Evolutionary conservation across 2,329 filamentous ascomycete genomes (phyloP).

Genomic region (Aspergillus felis): DNA sequence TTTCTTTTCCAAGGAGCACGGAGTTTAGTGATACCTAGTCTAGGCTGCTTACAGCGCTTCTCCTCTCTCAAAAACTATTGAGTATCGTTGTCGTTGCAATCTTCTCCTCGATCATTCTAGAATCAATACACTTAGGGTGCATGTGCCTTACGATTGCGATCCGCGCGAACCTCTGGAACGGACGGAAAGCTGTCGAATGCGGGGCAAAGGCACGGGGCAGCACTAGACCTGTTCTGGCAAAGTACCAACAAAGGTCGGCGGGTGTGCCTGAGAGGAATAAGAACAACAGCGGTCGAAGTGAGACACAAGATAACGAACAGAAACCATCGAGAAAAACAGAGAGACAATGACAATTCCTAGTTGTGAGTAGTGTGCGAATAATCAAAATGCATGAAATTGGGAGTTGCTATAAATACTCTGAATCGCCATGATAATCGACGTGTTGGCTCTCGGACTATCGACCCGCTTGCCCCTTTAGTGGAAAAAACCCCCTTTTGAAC

Average conservation of each 20-base stretch:
- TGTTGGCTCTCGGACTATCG: conserved; percentile 12
- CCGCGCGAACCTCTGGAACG: neutral
- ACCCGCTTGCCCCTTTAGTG: conserved; percentile 25
- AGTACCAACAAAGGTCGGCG: conserved; percentile 5
- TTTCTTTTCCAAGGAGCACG: neutral
- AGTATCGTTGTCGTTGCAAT: neutral
- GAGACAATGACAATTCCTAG: neutral
- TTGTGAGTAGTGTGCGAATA: neutral
- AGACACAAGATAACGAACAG: neutral
- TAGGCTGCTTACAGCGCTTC: neutral
- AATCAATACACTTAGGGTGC: neutral
- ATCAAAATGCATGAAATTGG: neutral
- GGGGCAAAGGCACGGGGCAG: conserved; percentile 10
- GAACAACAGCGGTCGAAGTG: neutral
- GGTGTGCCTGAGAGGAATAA: neutral
- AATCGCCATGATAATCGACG: neutral
- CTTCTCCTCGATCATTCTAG: neutral
- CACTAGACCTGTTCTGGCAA: conserved; percentile 22
- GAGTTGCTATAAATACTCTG: conserved; percentile 3
- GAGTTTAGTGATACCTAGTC: neutral
- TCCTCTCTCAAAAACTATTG: neutral
- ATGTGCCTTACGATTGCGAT: neutral
- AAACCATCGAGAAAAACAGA: neutral
- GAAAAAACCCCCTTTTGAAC: conserved; percentile 22
- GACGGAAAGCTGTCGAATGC: conserved; percentile 9